Base-by-base conservation (phyloP, 2,329 filamentous ascomycete species). In the Aspergillus japonicus region DNA sequence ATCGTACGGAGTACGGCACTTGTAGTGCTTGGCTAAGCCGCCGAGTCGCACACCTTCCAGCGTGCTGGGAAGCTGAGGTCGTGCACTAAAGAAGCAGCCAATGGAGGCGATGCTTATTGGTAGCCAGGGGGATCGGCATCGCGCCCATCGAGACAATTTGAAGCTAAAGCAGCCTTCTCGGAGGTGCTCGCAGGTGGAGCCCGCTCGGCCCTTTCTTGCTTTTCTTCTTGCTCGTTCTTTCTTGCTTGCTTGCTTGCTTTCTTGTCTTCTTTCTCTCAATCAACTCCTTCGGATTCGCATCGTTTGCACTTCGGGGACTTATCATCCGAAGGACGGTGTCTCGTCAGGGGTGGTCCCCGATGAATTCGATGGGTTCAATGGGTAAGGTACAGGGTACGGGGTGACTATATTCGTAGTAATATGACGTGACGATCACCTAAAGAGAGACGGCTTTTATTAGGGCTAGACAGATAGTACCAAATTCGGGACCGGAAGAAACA, bases 1-100 rank as follows among this genome's bases (percentile, higher is more conserved):
- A 29, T 7, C 8, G 26, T 29, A 29, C 33, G 14, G 11, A 35
- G 42, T 54, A 47, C 29, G 47, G 44, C n/a, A 47, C 42, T 19
- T 23, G 53, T 47, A 29, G 42, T 47, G 53, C 42, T 35, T 48
- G 53, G 53, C 53, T 55, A 55, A 55, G 42, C 53, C 19, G 29
- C 53, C 42, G 53, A 47, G 53, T 55, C 42, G 53, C 42, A 55
- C 53, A 55, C 53, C 53, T 55, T 55, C 53, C 53, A 47, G 42
- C 26, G 42, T 31, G 53, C 42, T 55, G 53, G 53, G 29, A 55
- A 55, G 23, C 23, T 23, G 23, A 23, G 53, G 42, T 31, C 6
- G 26, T 48, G 53, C 24, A 26, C 39, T 26, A 31, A 16, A n/a
- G 33, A 35, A 16, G 39, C 24, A 42, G 47, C 53, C 53, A 55